Conservation (phyloP, 441 rosid genomes). For the Euphorbia schlechtendalii region DNA sequence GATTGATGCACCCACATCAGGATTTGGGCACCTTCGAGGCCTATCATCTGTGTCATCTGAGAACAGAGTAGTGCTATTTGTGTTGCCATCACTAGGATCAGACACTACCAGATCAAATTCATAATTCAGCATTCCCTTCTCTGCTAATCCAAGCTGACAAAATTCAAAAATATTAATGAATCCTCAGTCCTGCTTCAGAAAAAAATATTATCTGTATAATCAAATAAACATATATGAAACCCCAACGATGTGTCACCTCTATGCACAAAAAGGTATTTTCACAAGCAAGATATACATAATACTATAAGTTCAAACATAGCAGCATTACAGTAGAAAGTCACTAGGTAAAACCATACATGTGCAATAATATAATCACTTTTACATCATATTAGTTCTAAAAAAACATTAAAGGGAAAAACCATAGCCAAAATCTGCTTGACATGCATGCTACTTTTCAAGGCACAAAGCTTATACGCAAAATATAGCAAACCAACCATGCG, state of each 20-base stretch:
- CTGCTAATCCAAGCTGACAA: constrained; percentile 89
- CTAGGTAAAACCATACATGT: neutral
- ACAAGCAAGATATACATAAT: neutral
- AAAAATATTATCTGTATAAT: neutral
- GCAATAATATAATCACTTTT: neutral
- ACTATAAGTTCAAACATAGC: neutral
- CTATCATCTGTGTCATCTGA: constrained; percentile 93
- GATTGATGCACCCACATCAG: constrained; percentile 42
- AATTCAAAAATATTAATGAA: constrained; percentile 22
- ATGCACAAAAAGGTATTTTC: neutral
- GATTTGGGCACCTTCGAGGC: constrained; percentile 49
- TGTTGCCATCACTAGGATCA: constrained; percentile 93
- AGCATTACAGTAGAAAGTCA: neutral
- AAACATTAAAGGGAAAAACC: neutral
- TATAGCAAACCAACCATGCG: constrained; percentile 64
- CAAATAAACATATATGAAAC: neutral
- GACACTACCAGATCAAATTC: constrained; percentile 77
- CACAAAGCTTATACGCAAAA: neutral
- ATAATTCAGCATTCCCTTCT: constrained; percentile 76
- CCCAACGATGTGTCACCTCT: neutral
- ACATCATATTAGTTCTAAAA: neutral
- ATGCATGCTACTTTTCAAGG: constrained; percentile 1
- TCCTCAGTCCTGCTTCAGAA: constrained; percentile 5
- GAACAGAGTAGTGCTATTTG: constrained; percentile 78
- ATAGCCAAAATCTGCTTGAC: neutral